Evolutionary conservation across 2,329 filamentous ascomycete species (phyloP), one percentile per base, ranked within the genome.

Genomic region (Aspergillus fumigatus): DNA sequence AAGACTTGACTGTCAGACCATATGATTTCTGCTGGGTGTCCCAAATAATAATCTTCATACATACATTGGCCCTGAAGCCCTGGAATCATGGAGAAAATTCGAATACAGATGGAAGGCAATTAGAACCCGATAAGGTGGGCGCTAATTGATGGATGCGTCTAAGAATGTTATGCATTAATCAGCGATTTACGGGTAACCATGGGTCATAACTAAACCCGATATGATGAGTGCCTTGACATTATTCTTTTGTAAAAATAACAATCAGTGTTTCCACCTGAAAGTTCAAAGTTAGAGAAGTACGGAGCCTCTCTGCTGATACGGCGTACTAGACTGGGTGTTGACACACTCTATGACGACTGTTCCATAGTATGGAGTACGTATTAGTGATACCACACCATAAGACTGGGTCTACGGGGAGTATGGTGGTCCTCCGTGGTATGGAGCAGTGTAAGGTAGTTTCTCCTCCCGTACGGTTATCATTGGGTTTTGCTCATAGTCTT

Each of bases 1-100:
- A 51, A 50, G 53, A 56, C 27, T 51, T 51, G 40, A 26, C 59
- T 61, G 56, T 63, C 58, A 65, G 52, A 52, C 25, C 32, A 41
- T 47, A 29, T 41, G 17, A 23, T 21, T 21, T 1, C n/a, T 32
- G 11, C 5, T 3, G 17, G n/a, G 32, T 17, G 32, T 38, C 40
- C 21, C 21, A 43, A 11, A 19, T 21, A 43, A 43, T 43, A 43
- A 9, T 43, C 21, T 3, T 41, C 19, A 41, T 43, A 43, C 8
- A 10, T 23, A 21, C 11, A 2, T 23, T 21, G 40, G 10, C 10
- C 10, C 3, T 21, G 17, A 43, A 43, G n/a, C 40, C 0, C 4
- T 21, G 19, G 19, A 43, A 43, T 21, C 4, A 23, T 10, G n/a
- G 7, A 43, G 40, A 43, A 38, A 38, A 5, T 7, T 14, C 14